Evolutionary conservation across 192 early-diverging fungal species (phyloP).

Genomic region (Geranomyces variabilis): DNA sequence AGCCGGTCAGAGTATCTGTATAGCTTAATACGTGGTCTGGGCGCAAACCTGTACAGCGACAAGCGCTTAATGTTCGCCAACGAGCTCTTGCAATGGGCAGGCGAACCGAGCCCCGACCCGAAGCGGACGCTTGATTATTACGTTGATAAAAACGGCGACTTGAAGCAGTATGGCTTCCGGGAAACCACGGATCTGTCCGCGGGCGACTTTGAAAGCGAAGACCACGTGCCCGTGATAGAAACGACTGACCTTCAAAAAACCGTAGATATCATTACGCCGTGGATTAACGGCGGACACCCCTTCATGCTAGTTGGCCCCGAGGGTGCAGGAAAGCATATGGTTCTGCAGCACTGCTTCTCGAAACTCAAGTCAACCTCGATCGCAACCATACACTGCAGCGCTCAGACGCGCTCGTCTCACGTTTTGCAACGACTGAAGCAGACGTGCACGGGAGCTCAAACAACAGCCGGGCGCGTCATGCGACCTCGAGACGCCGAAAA

Average conservation of each 20-base stretch:
- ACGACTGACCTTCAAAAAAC: slow-evolving; percentile 50
- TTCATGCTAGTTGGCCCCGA: slow-evolving; percentile 59
- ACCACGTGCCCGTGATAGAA: slow-evolving; percentile 54
- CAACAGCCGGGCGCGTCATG: slow-evolving; percentile 51
- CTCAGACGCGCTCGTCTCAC: slow-evolving; percentile 58
- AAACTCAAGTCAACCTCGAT: slow-evolving; percentile 43
- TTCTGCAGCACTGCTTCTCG: slow-evolving; percentile 56
- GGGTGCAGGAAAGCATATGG: slow-evolving; percentile 59
- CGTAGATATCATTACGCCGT: slow-evolving; percentile 56
- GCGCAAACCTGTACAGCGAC: slow-evolving; percentile 52
- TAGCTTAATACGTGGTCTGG: slow-evolving; percentile 54
- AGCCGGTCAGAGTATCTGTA: slow-evolving; percentile 47
- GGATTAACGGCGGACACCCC: slow-evolving; percentile 52
- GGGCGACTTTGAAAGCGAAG: slow-evolving; percentile 38
- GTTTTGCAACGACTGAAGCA: slow-evolving; percentile 57
- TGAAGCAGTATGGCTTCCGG: slow-evolving; percentile 38
- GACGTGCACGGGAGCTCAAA: slow-evolving; percentile 49
- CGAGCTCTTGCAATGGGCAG: slow-evolving; percentile 49
- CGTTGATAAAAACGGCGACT: slow-evolving; percentile 36
- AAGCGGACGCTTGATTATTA: slow-evolving; percentile 53
- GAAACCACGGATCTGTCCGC: slow-evolving; percentile 33
- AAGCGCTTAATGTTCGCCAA: slow-evolving; percentile 48
- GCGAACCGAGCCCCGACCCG: slow-evolving; percentile 45
- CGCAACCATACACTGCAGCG: slow-evolving; percentile 60
- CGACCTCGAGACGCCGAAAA: slow-evolving; percentile 58